A percentile compares a stretch with the other conserved stretches of the same genome.
Conservation (phyloP, 768 basidiomycete species). For the Mycena polygramma region DNA sequence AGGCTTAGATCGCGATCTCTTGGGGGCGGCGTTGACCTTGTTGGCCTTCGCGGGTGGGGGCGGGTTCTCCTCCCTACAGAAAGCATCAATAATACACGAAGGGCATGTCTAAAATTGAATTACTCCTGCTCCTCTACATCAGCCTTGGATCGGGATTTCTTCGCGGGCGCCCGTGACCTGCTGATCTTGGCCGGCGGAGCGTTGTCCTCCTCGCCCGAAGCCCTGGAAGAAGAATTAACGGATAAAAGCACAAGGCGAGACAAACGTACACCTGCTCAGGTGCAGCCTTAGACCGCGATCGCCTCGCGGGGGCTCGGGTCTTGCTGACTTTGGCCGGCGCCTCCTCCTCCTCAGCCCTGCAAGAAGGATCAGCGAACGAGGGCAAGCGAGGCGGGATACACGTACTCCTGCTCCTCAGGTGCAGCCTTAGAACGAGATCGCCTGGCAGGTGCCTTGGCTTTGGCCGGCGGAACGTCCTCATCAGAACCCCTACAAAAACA, state of each 20-base stretch:
- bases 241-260: background rate
- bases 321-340: background rate
- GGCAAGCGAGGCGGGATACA: background rate
- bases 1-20: conserved; percentile 5
- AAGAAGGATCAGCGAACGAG: background rate
- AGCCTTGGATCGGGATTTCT: conserved; percentile 17
- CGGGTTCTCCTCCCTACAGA: background rate
- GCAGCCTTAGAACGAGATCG: background rate
- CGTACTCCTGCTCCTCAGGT: conserved; percentile 23
- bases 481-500: background rate
- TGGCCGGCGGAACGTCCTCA: background rate
- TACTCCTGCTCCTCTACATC: conserved; percentile 11
- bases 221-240: background rate
- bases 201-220: conserved; percentile 10
- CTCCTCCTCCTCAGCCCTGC: background rate
- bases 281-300: background rate
- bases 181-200: conserved; percentile 5
- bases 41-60: conserved; percentile 1
- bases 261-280: conserved; percentile 14
- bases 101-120: background rate
- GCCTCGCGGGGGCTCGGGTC: conserved; percentile 4
- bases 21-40: conserved; percentile 11
- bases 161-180: conserved; percentile 4
- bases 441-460: conserved; percentile 6
- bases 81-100: background rate